These are phyloP conservation scores for Monosporascus sp. DNA, from an alignment of 2,329 filamentous ascomycete species.

Conservation along the genomic window DNA sequence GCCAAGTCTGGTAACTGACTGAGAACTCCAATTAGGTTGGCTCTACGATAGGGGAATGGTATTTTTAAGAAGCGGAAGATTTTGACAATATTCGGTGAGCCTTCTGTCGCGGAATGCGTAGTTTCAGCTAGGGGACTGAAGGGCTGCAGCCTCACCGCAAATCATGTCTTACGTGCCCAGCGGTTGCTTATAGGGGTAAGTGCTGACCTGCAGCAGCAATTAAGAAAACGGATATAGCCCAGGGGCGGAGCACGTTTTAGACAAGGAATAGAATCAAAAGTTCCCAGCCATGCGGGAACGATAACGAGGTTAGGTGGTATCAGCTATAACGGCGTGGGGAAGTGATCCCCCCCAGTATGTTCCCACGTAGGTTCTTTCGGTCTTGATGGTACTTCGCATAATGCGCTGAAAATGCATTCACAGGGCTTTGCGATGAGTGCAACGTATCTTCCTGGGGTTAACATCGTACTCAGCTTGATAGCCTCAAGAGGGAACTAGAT, in stretches of 20 bases:
- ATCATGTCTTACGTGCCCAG: not conserved
- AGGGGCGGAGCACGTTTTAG: not conserved
- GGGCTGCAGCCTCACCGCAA: not conserved
- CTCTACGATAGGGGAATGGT: not conserved
- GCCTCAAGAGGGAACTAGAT: too few species aligned
- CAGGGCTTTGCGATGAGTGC: too few species aligned
- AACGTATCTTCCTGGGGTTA: too few species aligned
- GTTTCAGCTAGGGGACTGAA: not conserved
- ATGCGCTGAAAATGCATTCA: too few species aligned
- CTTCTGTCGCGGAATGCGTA: not conserved
- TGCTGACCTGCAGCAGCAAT: not conserved
- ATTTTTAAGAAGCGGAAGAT: too few species aligned
- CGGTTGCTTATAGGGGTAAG: not conserved
- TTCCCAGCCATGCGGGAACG: not conserved
- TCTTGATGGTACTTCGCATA: not conserved
- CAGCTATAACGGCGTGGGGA: not conserved
- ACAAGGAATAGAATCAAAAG: not conserved
- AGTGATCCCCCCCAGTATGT: not conserved
- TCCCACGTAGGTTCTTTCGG: not conserved
- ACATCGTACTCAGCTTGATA: too few species aligned
- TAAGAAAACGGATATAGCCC: not conserved
- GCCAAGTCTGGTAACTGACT: too few species aligned
- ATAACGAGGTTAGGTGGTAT: not conserved
- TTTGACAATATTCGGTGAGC: not conserved
- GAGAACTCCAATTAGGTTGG: not conserved